Base-by-base conservation (phyloP, 1,139 yeast species). In the Zygosaccharomyces pseudobailii region DNA sequence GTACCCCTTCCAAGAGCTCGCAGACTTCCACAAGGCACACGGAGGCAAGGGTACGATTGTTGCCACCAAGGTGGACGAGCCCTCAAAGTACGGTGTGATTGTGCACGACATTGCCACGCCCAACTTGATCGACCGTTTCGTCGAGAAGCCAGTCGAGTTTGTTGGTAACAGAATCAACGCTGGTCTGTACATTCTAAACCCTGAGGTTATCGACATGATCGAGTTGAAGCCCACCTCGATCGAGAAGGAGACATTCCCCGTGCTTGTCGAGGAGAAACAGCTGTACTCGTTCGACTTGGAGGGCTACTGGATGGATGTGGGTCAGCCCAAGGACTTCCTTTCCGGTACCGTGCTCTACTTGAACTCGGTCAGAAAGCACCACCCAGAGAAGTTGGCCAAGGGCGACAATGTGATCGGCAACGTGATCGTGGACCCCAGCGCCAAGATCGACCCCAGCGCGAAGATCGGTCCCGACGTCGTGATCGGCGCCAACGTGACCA, bases 301-400 rank as follows among this genome's bases (percentile, higher is more conserved):
- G 76, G 98, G 98, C 58, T 94, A 83, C 87, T 94, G 99, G 99
- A 94, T 94, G 98, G 99, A 94, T 72, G 97, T 94, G 62, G 99
- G 99, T 71, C 99, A 94, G 78, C 99, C 99, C 79, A 92, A 92
- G 82, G 99, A 94, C 74, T 94, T 89, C 83, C 77, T 94, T 63
- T 84, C 96, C 52, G 99, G 99, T 71, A 88, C 97, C 66, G 84
- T 89, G 62, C 79, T 92, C 58, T 94, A 90, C 80, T 79, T 94
- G 71, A 80, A 87, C 67, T 84, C 97, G 50, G 75, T 89, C 67
- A 72, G 94, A 62, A 86, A 85, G 79, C 87, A 84, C 74, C 68
- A 74, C 61, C 87, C 97, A 57, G 80, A 79, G 63, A 71, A 74
- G 62, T 82, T 94, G 65, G 73, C 81, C 45, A 69, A 76, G 53